phyloP scores from a whole-genome alignment of 306 rosid species.

The Sophora flavescens region DNA sequence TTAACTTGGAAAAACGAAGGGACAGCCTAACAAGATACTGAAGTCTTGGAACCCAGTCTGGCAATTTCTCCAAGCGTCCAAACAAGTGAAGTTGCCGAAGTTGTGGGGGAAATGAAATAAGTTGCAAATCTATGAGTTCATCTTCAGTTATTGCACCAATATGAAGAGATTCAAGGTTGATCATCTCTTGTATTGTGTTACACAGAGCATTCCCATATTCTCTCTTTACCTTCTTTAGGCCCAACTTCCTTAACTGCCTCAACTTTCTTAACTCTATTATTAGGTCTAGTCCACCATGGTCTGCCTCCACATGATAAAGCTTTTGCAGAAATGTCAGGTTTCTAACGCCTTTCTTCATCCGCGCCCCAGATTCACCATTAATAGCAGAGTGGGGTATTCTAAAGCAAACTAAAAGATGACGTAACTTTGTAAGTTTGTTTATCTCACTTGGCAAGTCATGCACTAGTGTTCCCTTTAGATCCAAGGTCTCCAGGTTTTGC shows the following conservation, averaged over 20 bases:
- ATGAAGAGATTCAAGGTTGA: not conserved
- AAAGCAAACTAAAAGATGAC: not conserved
- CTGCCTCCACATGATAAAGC: conserved; percentile 1
- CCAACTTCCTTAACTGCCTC: conserved; percentile 1
- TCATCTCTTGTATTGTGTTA: not conserved
- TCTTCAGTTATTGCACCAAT: not conserved
- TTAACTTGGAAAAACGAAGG: not conserved
- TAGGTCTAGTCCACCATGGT: not conserved
- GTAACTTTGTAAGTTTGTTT: conserved; percentile 22
- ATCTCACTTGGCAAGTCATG: conserved; percentile 22
- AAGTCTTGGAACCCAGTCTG: not conserved
- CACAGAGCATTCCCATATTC: not conserved
- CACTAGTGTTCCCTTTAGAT: conserved; percentile 3
- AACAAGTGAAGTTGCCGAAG: not conserved
- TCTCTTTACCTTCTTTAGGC: not conserved
- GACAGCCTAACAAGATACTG: not conserved
- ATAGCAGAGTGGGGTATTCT: too few relatives aligned
- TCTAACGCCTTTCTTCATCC: not conserved
- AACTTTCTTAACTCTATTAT: not conserved
- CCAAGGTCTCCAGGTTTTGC: conserved; percentile 19
- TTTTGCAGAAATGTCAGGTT: not conserved
- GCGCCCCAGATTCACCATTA: not conserved
- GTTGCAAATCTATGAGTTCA: not conserved
- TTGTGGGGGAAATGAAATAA: not conserved
- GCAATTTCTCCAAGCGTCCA: not conserved